These are phyloP conservation scores for Ophiostoma sp. DNA, from an alignment of 2,329 filamentous ascomycete species.

Conservation along the genomic window DNA sequence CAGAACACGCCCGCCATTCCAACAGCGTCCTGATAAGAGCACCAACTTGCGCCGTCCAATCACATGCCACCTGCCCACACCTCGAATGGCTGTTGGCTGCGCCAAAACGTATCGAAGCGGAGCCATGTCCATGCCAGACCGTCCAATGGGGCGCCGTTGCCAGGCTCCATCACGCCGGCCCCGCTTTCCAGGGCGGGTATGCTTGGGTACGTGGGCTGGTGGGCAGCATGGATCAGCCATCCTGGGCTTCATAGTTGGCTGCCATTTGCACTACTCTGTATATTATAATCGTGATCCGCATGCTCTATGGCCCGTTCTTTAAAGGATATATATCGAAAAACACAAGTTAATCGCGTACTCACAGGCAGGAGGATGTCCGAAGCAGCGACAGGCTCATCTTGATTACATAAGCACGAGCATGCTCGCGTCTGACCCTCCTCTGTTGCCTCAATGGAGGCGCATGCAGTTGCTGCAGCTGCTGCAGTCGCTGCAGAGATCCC, in stretches of 20 bases:
- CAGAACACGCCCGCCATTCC: not conserved
- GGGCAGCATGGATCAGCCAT: not conserved
- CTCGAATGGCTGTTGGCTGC: conserved; percentile 19
- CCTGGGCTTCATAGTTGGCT: too few species aligned
- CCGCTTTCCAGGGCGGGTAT: conserved; percentile 20
- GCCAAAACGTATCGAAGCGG: conserved; percentile 16
- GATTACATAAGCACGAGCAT: not conserved
- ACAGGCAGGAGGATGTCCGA: not conserved
- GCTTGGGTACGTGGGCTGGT: not conserved
- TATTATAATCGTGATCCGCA: too few species aligned
- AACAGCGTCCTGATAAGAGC: conserved; percentile 18
- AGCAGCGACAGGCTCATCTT: not conserved
- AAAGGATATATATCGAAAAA: too few species aligned
- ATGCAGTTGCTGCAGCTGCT: not conserved
- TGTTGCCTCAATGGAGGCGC: not conserved
- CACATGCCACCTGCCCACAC: conserved; percentile 10
- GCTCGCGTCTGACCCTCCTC: not conserved
- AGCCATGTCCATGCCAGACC: conserved; percentile 11
- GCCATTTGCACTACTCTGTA: too few species aligned
- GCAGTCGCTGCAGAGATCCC: not conserved
- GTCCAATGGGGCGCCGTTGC: conserved; percentile 20
- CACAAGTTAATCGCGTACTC: too few species aligned
- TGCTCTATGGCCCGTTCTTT: too few species aligned
- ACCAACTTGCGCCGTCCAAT: conserved; percentile 17
- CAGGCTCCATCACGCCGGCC: conserved; percentile 21